Evolutionary conservation across 129 eudicot species (phyloP), one percentile per base, ranked within the genome.

Genomic region (sunflower (Helianthus annuus)): DNA sequence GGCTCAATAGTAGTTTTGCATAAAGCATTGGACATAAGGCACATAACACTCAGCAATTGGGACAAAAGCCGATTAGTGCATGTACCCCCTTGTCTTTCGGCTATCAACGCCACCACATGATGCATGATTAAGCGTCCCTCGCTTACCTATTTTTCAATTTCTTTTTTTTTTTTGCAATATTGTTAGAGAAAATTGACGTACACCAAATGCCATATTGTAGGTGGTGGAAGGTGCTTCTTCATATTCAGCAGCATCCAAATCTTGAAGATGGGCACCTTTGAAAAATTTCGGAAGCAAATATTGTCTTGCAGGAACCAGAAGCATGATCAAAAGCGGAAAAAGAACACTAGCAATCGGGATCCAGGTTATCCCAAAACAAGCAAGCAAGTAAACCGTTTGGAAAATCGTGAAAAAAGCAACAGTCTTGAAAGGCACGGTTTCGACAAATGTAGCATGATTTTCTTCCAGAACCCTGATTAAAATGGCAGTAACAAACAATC

Each of bases 251-350:
- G 98, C 98, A 75, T 93, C 98, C 76, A 93, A 77, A 44, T 93
- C 98, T 81, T 93, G 98, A 69, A 89, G 87, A 87, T 93, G 98
- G 42, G 87, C 98, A 40, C 83, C 90, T 87, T 93, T 93, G 81
- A 89, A 93, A 42, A 93, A 76, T 74, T 82, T 87, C 40, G 96
- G 95, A 38, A 93, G 96, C 77, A 89, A 48, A 80, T 93, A 93
- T 74, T 93, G 98, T 54, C 98, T 76, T 27, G 82, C 98, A 1
- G 98, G 98, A 19, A 93, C 96, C 70, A 93, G 90, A 40, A 93
- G 90, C 98, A 93, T 93, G 76, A 93, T 93, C 79, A 93, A 73
- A 58, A 93, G 77, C 32, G 98, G 98, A 79, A 93, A 93, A 53
- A 93, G 90, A 38, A 89, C 92, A 45, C 98, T 90, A 22, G 98